These are phyloP conservation scores for Podaxis rugospora DNA, from an alignment of 768 basidiomycete genomes.

Conservation along the genomic window DNA sequence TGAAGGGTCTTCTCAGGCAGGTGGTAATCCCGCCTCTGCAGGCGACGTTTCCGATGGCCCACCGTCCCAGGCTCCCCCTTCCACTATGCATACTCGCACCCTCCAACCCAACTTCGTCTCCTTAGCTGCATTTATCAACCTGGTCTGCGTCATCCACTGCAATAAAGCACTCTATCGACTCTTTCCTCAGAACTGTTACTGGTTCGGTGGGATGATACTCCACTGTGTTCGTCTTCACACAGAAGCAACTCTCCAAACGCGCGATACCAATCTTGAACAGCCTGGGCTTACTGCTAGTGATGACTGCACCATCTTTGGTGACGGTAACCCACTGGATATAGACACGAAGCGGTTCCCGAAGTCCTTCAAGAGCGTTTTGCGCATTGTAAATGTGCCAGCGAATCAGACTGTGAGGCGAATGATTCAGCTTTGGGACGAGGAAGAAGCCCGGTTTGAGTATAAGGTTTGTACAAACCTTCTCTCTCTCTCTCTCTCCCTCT, in stretches of 20 bases:
- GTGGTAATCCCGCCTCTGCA: no score
- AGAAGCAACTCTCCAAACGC: neutral
- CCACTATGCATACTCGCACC: no score
- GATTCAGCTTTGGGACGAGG: neutral
- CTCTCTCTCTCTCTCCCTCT: no score
- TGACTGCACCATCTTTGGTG: no score
- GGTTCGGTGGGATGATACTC: neutral
- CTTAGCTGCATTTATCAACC: neutral
- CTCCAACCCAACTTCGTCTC: neutral
- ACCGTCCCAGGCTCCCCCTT: no score
- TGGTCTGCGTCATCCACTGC: neutral
- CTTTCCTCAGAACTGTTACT: neutral
- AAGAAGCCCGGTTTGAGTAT: no score
- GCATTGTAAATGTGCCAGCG: neutral
- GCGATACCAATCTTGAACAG: neutral
- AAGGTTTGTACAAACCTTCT: no score
- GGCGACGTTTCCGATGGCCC: no score
- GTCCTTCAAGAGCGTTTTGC: neutral
- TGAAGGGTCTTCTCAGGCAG: no score
- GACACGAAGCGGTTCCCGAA: neutral
- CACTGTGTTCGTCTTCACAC: neutral
- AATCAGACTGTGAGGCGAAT: neutral
- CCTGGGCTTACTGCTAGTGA: neutral
- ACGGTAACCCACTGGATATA: no score
- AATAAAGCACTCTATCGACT: neutral